phyloP scores from a whole-genome alignment of 176 grass and related monocot genomes.

The Hordeum vulgare region MorexV3_pseudomolecules_assembly NC_058523.1:97360763-97361262 shows the following conservation, averaged over 20 bases:
- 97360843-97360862: neutral
- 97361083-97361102: conserved; percentile 48
- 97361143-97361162: neutral
- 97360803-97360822: conserved; percentile 23
- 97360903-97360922: conserved; percentile 41
- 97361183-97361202: neutral
- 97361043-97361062: conserved; percentile 57
- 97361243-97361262: conserved; percentile 52
- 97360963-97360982: conserved; percentile 34
- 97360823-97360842: neutral
- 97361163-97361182: neutral
- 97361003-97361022: conserved; percentile 59
- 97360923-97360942: neutral
- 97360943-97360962: conserved; percentile 24
- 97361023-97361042: conserved; percentile 30
- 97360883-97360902: neutral
- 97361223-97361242: conserved; percentile 54
- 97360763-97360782: conserved; percentile 33
- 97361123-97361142: neutral
- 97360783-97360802: conserved; percentile 22
- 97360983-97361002: conserved; percentile 59
- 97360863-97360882: neutral
- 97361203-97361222: conserved; percentile 45
- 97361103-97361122: neutral
- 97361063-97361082: conserved; percentile 48